A percentile compares a stretch with the other conserved stretches of the same genome.
Evolutionary conservation across 108 stramenopile genomes (phyloP).

Genomic region (Nannochloropsis granulata): DNA sequence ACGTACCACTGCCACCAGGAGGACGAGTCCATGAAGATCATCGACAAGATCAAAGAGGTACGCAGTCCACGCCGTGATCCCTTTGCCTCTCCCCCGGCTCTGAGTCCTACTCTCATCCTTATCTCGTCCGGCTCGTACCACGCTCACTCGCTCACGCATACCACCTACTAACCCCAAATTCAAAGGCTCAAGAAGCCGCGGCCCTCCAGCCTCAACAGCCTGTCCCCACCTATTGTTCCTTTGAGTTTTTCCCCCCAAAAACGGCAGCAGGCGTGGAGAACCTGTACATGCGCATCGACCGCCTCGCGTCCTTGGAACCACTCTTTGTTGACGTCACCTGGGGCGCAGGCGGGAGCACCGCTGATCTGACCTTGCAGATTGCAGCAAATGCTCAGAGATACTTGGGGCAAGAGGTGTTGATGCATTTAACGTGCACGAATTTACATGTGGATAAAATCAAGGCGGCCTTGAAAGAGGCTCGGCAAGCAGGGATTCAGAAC

Average conservation of each 20-base stretch:
- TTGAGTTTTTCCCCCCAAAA: constrained; percentile 92
- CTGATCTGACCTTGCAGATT: constrained; percentile 55
- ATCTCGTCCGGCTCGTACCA: background rate
- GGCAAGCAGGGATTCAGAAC: constrained; percentile 35
- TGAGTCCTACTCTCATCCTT: background rate
- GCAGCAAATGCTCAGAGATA: constrained; percentile 67
- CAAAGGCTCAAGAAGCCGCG: background rate
- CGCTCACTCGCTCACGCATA: background rate
- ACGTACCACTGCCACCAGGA: no score
- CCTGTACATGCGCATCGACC: constrained; percentile 64
- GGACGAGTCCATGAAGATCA: constrained; percentile 26
- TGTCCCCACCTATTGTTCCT: constrained; percentile 55
- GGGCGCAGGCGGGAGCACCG: constrained; percentile 63
- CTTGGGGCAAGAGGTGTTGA: constrained; percentile 66
- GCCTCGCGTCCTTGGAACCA: constrained; percentile 75
- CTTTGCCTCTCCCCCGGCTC: background rate
- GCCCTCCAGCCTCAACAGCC: background rate
- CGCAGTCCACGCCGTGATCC: background rate
- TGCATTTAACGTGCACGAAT: constrained; percentile 83
- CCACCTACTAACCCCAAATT: no score
- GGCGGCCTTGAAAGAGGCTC: background rate
- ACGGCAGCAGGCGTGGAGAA: constrained; percentile 81
- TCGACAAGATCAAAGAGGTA: constrained; percentile 32
- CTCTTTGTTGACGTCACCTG: constrained; percentile 86
- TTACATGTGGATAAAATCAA: constrained; percentile 44